phyloP scores from a whole-genome alignment of 108 stramenopile species.

The Discostella stelligeroides region DNA sequence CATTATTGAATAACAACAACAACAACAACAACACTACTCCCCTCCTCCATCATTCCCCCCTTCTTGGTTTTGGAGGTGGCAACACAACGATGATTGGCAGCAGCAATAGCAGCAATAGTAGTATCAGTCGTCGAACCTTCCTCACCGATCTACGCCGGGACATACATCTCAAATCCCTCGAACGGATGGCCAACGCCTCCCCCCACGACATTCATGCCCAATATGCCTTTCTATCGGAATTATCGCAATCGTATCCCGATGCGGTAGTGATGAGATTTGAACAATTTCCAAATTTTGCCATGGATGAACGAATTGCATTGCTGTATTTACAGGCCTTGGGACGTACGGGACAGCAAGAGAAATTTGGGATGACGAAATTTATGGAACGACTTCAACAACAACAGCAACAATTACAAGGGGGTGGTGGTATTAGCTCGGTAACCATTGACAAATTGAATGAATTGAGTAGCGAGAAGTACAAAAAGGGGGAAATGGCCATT shows the following conservation, averaged over 20 bases:
- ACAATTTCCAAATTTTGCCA: constrained; percentile 60
- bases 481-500: constrained; percentile 47
- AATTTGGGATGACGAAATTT: constrained; percentile 59
- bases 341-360: constrained; percentile 37
- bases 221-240: constrained; percentile 66
- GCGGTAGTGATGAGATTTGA: constrained; percentile 77
- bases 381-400: constrained; percentile 33
- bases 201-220: constrained; percentile 68
- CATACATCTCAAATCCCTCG: constrained; percentile 73
- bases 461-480: constrained; percentile 40
- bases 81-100: too few relatives aligned
- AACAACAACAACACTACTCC: too few relatives aligned
- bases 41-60: too few relatives aligned
- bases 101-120: constrained; percentile 1
- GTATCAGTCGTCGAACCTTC: constrained; percentile 19
- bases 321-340: constrained; percentile 68
- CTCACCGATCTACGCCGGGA: constrained; percentile 40
- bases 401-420: too few relatives aligned
- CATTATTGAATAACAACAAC: neutral
- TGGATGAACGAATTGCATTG: constrained; percentile 64
- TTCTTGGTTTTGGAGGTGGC: too few relatives aligned
- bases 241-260: constrained; percentile 64
- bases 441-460: constrained; percentile 42
- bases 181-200: constrained; percentile 68
- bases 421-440: constrained; percentile 13